These are phyloP conservation scores for Aschersonia sp. DNA, from an alignment of 2,329 filamentous ascomycete genomes.

Conservation along the genomic window DNA sequence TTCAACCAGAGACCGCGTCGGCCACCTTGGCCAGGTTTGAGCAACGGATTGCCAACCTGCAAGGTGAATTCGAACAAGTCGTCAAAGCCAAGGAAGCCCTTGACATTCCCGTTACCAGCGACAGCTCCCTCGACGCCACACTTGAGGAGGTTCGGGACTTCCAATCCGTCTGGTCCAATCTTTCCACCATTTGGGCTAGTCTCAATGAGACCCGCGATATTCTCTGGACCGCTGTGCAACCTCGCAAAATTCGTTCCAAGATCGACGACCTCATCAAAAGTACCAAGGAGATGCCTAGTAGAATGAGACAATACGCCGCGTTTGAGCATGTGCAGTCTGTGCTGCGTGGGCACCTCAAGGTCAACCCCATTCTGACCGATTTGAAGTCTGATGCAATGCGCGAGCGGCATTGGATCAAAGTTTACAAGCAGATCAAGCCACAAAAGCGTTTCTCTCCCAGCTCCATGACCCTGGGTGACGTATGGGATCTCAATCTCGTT, in stretches of 20 bases:
- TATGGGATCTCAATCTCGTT: slow-evolving; percentile 91
- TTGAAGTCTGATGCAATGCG: slow-evolving; percentile 94
- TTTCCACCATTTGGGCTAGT: slow-evolving; percentile 94
- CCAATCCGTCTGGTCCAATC: slow-evolving; percentile 92
- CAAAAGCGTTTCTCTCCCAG: slow-evolving; percentile 88
- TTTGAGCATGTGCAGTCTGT: slow-evolving; percentile 96
- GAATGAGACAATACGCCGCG: slow-evolving; percentile 98
- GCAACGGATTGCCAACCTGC: slow-evolving; percentile 67
- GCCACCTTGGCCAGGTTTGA: slow-evolving; percentile 74
- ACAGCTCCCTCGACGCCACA: slow-evolving; percentile 71
- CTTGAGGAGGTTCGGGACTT: slow-evolving; percentile 97
- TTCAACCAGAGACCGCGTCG: slow-evolving; percentile 79
- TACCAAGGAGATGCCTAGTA: slow-evolving; percentile 97
- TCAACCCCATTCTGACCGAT: slow-evolving; percentile 76
- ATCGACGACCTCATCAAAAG: slow-evolving; percentile 91
- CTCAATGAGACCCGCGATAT: slow-evolving; percentile 86
- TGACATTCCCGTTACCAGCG: slow-evolving; percentile 66
- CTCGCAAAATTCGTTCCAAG: slow-evolving; percentile 77
- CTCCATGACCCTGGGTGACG: slow-evolving; percentile 92
- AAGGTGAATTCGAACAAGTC: slow-evolving; percentile 84
- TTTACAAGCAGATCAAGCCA: slow-evolving; percentile 90
- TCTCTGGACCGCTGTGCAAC: slow-evolving; percentile 90
- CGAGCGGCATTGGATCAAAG: slow-evolving; percentile 93
- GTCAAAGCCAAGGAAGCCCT: slow-evolving; percentile 94
- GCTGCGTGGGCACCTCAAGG: slow-evolving; percentile 76